Evolutionary conservation across 495 filamentous ascomycete genomes (phyloP).

Genomic region (Neurospora tetrasperma): DNA sequence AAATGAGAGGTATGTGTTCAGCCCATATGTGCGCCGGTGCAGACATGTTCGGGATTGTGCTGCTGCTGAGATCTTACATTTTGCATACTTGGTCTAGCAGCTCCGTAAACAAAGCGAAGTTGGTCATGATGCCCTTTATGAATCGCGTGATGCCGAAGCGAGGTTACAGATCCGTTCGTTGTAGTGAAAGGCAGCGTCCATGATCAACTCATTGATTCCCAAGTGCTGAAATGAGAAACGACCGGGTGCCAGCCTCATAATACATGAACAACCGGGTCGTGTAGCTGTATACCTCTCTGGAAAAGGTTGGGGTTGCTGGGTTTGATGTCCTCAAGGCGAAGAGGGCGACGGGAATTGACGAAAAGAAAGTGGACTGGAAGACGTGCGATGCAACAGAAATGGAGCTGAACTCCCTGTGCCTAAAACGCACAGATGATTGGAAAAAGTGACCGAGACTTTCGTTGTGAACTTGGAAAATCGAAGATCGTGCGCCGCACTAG

Average conservation of each 20-base stretch:
- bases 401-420: not conserved
- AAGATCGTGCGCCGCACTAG: not conserved
- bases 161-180: not conserved
- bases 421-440: not conserved
- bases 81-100: not conserved
- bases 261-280: not conserved
- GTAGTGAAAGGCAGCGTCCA: not conserved
- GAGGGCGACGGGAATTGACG: not conserved
- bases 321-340: not conserved
- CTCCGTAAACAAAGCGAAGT: not conserved
- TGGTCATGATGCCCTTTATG: not conserved
- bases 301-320: not conserved
- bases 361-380: not conserved
- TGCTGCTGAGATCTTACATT: not conserved
- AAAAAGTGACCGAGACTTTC: not conserved
- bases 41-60: not conserved
- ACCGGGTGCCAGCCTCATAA: not conserved
- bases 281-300: not conserved
- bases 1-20: conserved; percentile 2
- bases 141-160: not conserved
- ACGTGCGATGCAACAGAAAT: not conserved
- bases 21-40: not conserved
- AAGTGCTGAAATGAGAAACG: not conserved
- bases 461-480: not conserved
- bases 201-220: not conserved